Evolutionary conservation across 306 rosid species (phyloP).

Genomic region (Begonia loranthoides): DNA sequence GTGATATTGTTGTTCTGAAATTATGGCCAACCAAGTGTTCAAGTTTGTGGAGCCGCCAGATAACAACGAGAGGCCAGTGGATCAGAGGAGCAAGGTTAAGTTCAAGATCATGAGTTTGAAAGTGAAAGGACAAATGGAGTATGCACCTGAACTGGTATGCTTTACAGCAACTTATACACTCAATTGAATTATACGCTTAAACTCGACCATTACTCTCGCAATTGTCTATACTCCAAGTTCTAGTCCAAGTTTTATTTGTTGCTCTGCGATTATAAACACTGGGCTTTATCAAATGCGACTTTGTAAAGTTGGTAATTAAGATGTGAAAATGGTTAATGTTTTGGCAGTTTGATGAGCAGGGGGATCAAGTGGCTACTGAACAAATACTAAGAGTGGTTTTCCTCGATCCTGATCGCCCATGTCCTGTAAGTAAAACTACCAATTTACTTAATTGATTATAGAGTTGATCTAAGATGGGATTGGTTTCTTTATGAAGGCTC

Average conservation of each 20-base stretch:
- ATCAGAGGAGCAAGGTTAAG: slow-evolving; percentile 76
- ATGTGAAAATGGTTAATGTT: background rate
- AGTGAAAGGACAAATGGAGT: slow-evolving; percentile 75
- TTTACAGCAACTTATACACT: no score
- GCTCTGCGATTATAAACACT: no score
- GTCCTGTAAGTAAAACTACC: slow-evolving; percentile 44
- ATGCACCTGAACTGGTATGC: slow-evolving; percentile 74
- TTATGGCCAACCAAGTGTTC: slow-evolving; percentile 33
- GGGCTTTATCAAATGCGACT: no score
- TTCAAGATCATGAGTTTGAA: slow-evolving; percentile 91
- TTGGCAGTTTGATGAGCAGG: slow-evolving; percentile 85
- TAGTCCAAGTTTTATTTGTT: no score
- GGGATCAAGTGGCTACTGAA: slow-evolving; percentile 77
- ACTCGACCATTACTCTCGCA: no score
- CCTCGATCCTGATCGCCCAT: slow-evolving; percentile 62
- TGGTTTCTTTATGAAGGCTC: slow-evolving; percentile 28
- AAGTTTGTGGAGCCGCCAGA: slow-evolving; percentile 94
- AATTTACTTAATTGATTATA: no score
- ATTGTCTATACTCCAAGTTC: no score
- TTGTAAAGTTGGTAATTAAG: no score
- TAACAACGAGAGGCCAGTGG: slow-evolving; percentile 55
- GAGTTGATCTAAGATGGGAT: no score
- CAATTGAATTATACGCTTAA: no score
- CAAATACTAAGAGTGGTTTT: slow-evolving; percentile 77
- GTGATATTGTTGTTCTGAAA: no score